Percentiles rank a stretch among this genome's conserved stretches.
Conservation (phyloP, 108 stramenopile species). For the Stephanodiscus triporus region DNA sequence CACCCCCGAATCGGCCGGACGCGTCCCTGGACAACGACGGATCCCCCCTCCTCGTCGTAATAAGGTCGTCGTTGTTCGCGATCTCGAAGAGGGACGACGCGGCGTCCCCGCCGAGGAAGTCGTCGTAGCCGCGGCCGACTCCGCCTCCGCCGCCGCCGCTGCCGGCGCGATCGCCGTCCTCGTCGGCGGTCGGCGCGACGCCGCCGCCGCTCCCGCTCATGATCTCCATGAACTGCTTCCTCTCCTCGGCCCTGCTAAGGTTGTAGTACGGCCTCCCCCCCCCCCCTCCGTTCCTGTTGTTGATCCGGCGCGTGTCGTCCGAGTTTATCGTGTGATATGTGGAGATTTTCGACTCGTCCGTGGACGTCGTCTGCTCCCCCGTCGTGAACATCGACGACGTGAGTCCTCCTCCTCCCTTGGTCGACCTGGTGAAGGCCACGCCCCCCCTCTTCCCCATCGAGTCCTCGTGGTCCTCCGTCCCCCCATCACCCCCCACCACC, state of each 20-base stretch:
- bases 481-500: no score
- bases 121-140: not conserved
- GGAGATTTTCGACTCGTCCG: not conserved
- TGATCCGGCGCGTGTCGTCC: not conserved
- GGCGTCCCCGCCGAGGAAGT: not conserved
- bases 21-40: no score
- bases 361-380: not conserved
- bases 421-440: no score
- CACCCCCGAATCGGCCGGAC: no score
- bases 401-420: no score
- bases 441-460: no score
- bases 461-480: no score
- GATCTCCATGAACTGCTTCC: constrained; percentile 1
- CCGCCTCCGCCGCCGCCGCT: not conserved
- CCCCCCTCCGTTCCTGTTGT: not conserved
- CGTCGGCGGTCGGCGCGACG: no score
- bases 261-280: not conserved
- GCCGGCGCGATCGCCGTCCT: no score
- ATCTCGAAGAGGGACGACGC: not conserved
- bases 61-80: not conserved
- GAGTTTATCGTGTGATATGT: not conserved
- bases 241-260: not conserved
- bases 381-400: no score
- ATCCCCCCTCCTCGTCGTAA: no score
- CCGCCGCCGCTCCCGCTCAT: not conserved